phyloP scores from a whole-genome alignment of 2,329 filamentous ascomycete genomes.

The Aspergillus nomiae region DNA sequence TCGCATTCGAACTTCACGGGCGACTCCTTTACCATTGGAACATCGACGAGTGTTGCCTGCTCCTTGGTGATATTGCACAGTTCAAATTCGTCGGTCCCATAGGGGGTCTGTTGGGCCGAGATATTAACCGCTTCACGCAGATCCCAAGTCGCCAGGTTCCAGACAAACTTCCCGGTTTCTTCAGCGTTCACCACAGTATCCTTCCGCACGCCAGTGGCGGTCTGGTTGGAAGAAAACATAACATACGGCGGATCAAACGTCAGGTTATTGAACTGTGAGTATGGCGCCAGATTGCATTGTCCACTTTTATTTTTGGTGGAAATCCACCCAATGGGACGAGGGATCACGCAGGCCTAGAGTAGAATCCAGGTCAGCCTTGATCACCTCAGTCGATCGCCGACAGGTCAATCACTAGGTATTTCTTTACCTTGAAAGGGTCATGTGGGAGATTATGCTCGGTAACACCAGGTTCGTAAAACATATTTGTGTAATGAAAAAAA shows the following conservation, averaged over 20 bases:
- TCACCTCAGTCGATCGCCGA: not conserved
- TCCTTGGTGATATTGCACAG: conserved; percentile 54
- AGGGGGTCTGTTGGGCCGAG: conserved; percentile 53
- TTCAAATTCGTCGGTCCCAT: conserved; percentile 58
- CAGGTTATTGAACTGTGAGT: conserved; percentile 64
- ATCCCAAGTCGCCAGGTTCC: conserved; percentile 61
- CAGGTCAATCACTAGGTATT: not conserved
- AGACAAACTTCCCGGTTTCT: conserved; percentile 58
- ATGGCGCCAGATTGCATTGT: conserved; percentile 60
- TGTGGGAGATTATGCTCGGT: conserved; percentile 55
- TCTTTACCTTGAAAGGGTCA: conserved; percentile 57
- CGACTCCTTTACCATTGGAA: conserved; percentile 56
- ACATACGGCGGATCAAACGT: conserved; percentile 65
- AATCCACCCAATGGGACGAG: conserved; percentile 66
- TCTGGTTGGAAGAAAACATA: conserved; percentile 64
- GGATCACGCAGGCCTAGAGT: conserved; percentile 54
- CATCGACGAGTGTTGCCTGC: conserved; percentile 40
- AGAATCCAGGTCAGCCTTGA: not conserved
- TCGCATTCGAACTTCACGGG: conserved; percentile 63
- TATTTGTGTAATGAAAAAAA: conserved; percentile 15
- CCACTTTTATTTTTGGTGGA: conserved; percentile 54
- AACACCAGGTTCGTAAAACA: conserved; percentile 58
- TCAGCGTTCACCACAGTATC: conserved; percentile 62
- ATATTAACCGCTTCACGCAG: conserved; percentile 59
- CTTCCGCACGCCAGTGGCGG: conserved; percentile 49